These are phyloP conservation scores for Linderina pennispora DNA, from an alignment of 192 early-diverging fungal species.

Conservation along the genomic window DNA sequence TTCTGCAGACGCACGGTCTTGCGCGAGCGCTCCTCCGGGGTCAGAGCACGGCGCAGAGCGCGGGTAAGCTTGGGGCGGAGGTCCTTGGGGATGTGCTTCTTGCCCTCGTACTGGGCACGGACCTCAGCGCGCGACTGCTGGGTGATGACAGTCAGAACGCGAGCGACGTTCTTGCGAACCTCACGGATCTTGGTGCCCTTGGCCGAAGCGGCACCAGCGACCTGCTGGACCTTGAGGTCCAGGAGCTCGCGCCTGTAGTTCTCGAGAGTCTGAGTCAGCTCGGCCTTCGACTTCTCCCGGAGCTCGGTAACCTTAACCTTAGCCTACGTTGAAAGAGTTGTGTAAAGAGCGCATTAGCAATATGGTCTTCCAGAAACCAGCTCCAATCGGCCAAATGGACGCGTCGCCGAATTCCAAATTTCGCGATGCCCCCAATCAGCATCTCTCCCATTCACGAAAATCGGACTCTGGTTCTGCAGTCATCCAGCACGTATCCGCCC, in stretches of 20 bases:
- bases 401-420: too few species aligned
- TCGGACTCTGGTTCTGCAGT: too few species aligned
- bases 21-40: conserved; percentile 65
- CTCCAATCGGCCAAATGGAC: background rate
- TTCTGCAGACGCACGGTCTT: conserved; percentile 90
- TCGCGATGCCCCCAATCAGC: too few species aligned
- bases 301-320: conserved; percentile 91
- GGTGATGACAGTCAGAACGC: conserved; percentile 92
- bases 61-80: conserved; percentile 98
- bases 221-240: conserved; percentile 91
- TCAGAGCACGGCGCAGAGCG: conserved; percentile 94
- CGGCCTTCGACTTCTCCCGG: conserved; percentile 89
- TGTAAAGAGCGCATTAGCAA: background rate
- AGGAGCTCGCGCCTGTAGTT: conserved; percentile 93
- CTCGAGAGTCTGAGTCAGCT: conserved; percentile 87
- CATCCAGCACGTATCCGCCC: too few species aligned
- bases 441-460: too few species aligned
- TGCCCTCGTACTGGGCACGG: conserved; percentile 85
- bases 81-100: conserved; percentile 95
- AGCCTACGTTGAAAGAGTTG: too few species aligned
- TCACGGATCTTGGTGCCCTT: conserved; percentile 65
- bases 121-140: conserved; percentile 87
- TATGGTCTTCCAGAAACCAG: background rate
- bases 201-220: conserved; percentile 63
- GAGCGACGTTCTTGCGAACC: conserved; percentile 91